These are phyloP conservation scores for Cephalotrichum gorgonifer DNA, from an alignment of 2,329 filamentous ascomycete genomes.

Conservation along the genomic window DNA sequence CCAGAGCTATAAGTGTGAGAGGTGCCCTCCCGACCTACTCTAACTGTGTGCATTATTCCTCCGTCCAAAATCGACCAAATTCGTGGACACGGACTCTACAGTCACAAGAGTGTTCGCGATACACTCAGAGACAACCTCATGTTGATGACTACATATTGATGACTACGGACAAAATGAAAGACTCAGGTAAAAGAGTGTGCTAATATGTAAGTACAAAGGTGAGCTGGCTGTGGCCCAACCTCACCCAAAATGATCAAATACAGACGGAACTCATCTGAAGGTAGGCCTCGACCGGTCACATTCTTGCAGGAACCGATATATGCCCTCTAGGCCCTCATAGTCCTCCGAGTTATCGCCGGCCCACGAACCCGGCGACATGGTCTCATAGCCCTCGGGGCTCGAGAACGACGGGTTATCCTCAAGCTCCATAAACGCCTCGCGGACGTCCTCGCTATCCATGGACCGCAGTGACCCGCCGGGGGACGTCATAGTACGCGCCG, in stretches of 20 bases:
- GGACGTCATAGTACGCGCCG: constrained; percentile 26
- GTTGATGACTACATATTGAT: no score
- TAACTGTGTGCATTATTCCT: no score
- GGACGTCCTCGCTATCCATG: constrained; percentile 27
- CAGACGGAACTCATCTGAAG: neutral
- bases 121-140: no score
- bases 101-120: no score
- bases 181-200: neutral
- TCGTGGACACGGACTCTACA: no score
- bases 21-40: no score
- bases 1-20: no score
- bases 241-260: neutral
- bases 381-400: constrained; percentile 36
- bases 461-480: constrained; percentile 38
- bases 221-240: no score
- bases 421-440: constrained; percentile 28
- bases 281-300: constrained; percentile 31
- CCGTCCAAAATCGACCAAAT: no score
- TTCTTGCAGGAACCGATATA: constrained; percentile 48
- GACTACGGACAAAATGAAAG: neutral
- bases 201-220: neutral
- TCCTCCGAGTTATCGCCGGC: constrained; percentile 34
- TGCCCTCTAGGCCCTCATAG: constrained; percentile 45
- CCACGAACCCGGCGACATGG: constrained; percentile 36
- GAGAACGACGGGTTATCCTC: constrained; percentile 39